Evolutionary conservation across 78 protist species (phyloP), one percentile per base, ranked within the genome.

Genomic region (Pelomyxa schiedti): DNA sequence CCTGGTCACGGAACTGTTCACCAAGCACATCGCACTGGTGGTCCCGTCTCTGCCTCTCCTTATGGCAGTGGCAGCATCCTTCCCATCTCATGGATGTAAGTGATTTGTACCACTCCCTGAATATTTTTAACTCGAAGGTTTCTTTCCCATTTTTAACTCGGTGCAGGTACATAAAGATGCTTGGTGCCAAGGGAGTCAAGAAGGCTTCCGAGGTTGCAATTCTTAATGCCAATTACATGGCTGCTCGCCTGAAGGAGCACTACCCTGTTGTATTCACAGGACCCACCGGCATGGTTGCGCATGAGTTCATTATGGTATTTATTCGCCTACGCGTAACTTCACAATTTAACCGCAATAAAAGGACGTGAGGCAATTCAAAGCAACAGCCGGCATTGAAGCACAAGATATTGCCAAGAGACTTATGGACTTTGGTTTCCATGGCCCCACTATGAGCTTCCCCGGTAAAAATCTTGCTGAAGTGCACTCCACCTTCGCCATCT

Each of bases 321-420:
- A n/a, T n/a, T n/a, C n/a, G n/a, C n/a, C n/a, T n/a, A n/a, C n/a
- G n/a, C n/a, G n/a, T n/a, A n/a, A n/a, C n/a, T n/a, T n/a, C n/a
- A n/a, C n/a, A n/a, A n/a, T n/a, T n/a, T n/a, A n/a, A n/a, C n/a
- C n/a, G n/a, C n/a, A n/a, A n/a, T n/a, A n/a, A n/a, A n/a, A n/a
- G n/a, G 98, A 95, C 65, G 5, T 88, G 24, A 85, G 96, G 26
- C 72, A 79, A 28, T 86, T 93, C 87, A 77, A 84, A 74, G 77
- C 78, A 67, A 3, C 66, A 26, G 42, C 86, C 6, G 98, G 97
- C 72, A 66, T 96, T 24, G 81, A 74, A 40, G 97, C 83, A 42
- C 92, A 77, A 39, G 99, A 96, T 81, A 83, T 96, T 4, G 98
- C 99, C 81, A 96, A 96, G 95, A 90, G 99, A 35, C 86, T 94